phyloP scores from a whole-genome alignment of 78 protist species.

The Planoprotostelium fungivorum region DNA sequence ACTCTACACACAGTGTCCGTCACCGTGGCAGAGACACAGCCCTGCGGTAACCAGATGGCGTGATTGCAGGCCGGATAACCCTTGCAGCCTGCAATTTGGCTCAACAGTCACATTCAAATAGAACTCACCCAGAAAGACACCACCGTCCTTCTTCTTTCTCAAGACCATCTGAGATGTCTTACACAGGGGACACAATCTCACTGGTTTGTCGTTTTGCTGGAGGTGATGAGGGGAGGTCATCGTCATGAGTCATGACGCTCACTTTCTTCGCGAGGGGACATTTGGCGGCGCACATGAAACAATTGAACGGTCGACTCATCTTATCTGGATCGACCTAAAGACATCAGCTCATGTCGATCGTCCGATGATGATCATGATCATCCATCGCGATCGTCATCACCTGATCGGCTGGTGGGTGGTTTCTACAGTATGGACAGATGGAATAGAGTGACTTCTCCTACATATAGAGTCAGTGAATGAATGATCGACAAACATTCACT shows the following conservation, averaged over 20 bases:
- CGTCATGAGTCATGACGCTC: neutral
- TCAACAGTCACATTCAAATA: neutral
- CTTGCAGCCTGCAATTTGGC: neutral
- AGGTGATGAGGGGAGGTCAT: neutral
- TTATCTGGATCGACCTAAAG: neutral
- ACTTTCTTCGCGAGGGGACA: neutral
- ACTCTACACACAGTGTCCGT: neutral
- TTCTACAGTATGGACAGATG: conserved; percentile 57
- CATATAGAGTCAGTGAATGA: neutral
- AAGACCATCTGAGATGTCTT: neutral
- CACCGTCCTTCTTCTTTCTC: neutral
- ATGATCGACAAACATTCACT: neutral
- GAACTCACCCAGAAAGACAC: neutral
- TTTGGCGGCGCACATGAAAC: neutral
- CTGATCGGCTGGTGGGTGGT: conserved; percentile 32
- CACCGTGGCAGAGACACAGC: neutral
- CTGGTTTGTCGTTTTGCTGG: neutral
- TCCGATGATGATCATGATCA: conserved; percentile 13
- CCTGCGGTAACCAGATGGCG: neutral
- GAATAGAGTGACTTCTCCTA: neutral
- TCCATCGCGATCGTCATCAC: no score
- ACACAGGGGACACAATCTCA: neutral
- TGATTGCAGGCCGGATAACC: neutral
- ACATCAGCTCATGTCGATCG: neutral
- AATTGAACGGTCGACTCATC: neutral